Evolutionary conservation across 352 stramenopile genomes (phyloP).

Genomic region (Phytophthora crassamura): DNA sequence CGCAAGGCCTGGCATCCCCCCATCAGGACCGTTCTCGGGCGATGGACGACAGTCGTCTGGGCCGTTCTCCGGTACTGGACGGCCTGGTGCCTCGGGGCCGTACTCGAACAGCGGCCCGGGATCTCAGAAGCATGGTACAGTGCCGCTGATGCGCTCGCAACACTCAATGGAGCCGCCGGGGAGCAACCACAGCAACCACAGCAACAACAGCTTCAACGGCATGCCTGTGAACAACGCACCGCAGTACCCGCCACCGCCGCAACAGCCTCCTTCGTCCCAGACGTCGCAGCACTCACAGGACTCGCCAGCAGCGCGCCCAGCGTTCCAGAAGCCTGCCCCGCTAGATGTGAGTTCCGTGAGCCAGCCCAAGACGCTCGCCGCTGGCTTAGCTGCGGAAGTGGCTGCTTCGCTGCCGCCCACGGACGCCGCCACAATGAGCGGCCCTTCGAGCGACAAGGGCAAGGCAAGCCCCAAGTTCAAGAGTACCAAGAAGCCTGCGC

Average conservation of each 20-base stretch:
- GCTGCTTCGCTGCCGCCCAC: constrained; percentile 24
- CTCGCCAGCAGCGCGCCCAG: constrained; percentile 12
- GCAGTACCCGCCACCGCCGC: constrained; percentile 15
- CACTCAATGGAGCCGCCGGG: constrained; percentile 42
- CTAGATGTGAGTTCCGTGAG: constrained; percentile 18
- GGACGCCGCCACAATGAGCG: constrained; percentile 34
- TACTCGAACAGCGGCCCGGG: constrained; percentile 28
- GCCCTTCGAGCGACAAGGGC: constrained; percentile 78
- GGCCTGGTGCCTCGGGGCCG: constrained; percentile 15
- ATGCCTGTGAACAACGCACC: constrained; percentile 20
- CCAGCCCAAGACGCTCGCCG: constrained; percentile 25
- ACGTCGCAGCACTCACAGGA: constrained; percentile 36
- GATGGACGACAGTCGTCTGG: constrained; percentile 38
- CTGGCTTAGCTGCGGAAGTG: constrained; percentile 23
- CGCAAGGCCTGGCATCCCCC: constrained; percentile 12
- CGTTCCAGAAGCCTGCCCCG: constrained; percentile 26
- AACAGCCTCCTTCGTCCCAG: constrained; percentile 29
- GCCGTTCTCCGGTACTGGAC: constrained; percentile 37
- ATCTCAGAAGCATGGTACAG: constrained; percentile 17
- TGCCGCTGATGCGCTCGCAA: constrained; percentile 28
- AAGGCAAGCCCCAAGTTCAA: constrained; percentile 73
- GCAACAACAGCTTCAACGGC: constrained; percentile 29
- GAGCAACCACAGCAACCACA: constrained; percentile 45
- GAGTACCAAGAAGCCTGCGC: constrained; percentile 59
- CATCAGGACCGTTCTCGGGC: constrained; percentile 32